Evolutionary conservation across 2,329 filamentous ascomycete species (phyloP).

Genomic region (Orbilia quercus): DNA sequence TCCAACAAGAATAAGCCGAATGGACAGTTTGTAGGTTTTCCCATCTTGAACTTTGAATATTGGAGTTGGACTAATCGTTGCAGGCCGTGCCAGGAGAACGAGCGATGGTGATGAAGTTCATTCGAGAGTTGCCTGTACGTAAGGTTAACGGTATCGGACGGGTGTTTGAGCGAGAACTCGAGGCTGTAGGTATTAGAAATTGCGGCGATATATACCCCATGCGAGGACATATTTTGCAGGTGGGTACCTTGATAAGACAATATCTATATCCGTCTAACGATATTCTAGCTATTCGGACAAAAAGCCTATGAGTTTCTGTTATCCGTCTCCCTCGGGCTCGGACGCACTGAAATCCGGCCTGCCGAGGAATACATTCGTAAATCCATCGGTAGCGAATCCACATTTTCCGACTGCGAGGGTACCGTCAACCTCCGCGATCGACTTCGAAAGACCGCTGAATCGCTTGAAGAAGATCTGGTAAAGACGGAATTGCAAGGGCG

Average conservation of each 20-base stretch:
- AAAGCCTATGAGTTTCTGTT: conserved; percentile 91
- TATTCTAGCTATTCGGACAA: conserved; percentile 78
- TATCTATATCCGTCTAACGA: background rate
- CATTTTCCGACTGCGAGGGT: conserved; percentile 82
- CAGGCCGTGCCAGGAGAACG: conserved; percentile 66
- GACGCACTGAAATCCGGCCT: conserved; percentile 84
- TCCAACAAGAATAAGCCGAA: conserved; percentile 98
- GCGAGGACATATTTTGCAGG: conserved; percentile 72
- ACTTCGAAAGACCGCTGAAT: conserved; percentile 81
- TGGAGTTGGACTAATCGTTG: too few species aligned
- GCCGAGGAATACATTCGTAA: conserved; percentile 91
- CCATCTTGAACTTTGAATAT: too few species aligned
- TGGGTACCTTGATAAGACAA: background rate
- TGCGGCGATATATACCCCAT: conserved; percentile 87
- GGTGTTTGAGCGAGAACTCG: conserved; percentile 89
- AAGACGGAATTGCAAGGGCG: conserved; percentile 85
- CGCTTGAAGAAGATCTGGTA: conserved; percentile 85
- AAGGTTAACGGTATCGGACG: conserved; percentile 96
- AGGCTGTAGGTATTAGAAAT: conserved; percentile 85
- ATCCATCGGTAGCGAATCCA: conserved; percentile 92
- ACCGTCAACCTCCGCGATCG: conserved; percentile 77
- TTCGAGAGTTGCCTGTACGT: conserved; percentile 82
- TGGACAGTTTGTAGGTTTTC: conserved; percentile 75
- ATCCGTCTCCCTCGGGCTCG: conserved; percentile 84
- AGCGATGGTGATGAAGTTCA: conserved; percentile 78